These are phyloP conservation scores for Discostella stelligeroides DNA, from an alignment of 108 stramenopile genomes.

Conservation along the genomic window DNA sequence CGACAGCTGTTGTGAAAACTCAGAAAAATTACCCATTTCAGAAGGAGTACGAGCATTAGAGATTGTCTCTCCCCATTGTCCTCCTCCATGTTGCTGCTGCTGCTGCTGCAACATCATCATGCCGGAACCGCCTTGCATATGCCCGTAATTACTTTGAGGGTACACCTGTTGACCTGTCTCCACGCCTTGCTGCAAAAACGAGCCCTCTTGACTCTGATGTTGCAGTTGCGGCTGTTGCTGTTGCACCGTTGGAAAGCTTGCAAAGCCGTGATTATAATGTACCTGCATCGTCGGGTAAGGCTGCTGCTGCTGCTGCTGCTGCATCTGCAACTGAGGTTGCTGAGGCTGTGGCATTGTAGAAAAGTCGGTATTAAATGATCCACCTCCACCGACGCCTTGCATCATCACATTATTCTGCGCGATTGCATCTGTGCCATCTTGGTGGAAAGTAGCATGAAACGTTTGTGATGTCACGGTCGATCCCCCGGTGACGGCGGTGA, in stretches of 20 bases:
- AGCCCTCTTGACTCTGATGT: no score
- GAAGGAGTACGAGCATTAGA: no score
- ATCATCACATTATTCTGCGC: conserved; percentile 7
- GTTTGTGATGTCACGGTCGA: conserved; percentile 24
- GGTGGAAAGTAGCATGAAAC: conserved; percentile 36
- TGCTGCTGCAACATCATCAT: conserved; percentile 6
- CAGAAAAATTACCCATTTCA: neutral
- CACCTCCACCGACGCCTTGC: no score
- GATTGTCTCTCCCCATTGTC: neutral
- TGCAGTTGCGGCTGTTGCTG: conserved; percentile 21
- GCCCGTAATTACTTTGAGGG: neutral
- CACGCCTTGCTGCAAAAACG: neutral
- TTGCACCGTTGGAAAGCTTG: conserved; percentile 7
- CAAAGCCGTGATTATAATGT: conserved; percentile 21
- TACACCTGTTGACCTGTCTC: neutral
- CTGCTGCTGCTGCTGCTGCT: conserved; percentile 26
- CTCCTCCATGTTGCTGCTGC: conserved; percentile 24
- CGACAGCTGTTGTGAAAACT: conserved; percentile 5
- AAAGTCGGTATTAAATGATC: conserved; percentile 11
- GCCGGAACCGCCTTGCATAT: neutral
- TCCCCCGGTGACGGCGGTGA: no score
- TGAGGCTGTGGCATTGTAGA: conserved; percentile 19
- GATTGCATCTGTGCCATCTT: no score
- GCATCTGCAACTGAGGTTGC: conserved; percentile 28
- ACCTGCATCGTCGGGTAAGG: conserved; percentile 2